Conservation (phyloP, 352 stramenopile species). For the Phytophthora europaea region DNA sequence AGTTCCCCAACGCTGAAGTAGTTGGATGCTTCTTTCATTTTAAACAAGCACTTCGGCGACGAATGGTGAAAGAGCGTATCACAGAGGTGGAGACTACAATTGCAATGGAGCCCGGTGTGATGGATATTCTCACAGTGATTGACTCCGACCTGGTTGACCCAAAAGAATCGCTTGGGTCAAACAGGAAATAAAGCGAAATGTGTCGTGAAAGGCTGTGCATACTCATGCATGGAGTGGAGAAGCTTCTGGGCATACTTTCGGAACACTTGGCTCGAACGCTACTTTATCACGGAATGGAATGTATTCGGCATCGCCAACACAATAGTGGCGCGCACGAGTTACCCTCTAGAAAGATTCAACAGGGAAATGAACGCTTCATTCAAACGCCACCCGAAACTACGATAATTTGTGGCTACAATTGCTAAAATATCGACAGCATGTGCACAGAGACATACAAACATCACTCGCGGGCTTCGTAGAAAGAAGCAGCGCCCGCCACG, state of each 20-base stretch:
- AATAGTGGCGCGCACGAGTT: slow-evolving; percentile 31
- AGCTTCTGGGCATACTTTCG: slow-evolving; percentile 31
- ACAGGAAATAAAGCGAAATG: slow-evolving; percentile 12
- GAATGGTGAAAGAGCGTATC: slow-evolving; percentile 5
- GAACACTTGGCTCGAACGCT: slow-evolving; percentile 11
- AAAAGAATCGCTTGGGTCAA: slow-evolving; percentile 23
- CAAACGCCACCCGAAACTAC: slow-evolving; percentile 25
- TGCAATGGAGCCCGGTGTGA: slow-evolving; percentile 8
- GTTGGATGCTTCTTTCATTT: slow-evolving; percentile 15
- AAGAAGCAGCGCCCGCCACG: neutral
- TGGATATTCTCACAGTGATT: slow-evolving; percentile 4
- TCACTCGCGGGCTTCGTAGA: slow-evolving; percentile 1
- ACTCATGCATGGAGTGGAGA: neutral
- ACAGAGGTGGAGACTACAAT: neutral
- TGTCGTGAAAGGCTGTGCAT: neutral
- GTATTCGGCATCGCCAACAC: slow-evolving; percentile 21
- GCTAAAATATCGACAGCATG: slow-evolving; percentile 1
- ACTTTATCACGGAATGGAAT: slow-evolving; percentile 24
- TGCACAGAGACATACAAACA: slow-evolving; percentile 1
- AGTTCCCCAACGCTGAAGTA: slow-evolving; percentile 14
- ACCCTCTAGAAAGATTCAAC: slow-evolving; percentile 39
- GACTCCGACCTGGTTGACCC: neutral
- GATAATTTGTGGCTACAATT: slow-evolving; percentile 17
- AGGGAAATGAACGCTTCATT: slow-evolving; percentile 32
- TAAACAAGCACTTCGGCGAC: slow-evolving; percentile 11